Base-by-base conservation (phyloP, 2,329 filamentous ascomycete species). In the Neofusicoccum sp. region DNA sequence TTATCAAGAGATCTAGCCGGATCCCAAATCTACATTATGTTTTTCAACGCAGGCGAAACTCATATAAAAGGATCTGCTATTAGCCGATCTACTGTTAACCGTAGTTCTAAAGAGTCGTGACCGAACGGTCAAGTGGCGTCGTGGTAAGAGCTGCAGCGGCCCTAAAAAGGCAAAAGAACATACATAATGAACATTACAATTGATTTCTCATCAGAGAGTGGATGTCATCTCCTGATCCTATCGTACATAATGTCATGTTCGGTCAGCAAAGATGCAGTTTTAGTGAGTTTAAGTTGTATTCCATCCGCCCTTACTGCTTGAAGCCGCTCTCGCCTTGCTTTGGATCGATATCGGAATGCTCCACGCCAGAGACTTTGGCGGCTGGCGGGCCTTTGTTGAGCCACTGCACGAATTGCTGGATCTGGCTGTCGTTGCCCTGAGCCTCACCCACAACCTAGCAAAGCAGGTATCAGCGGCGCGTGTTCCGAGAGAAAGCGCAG, bases 381-480 rank as follows among this genome's bases (percentile, higher is more conserved):
- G 86, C 82, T 1, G 82, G 79, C 0, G 93, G 93, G 0, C 94
- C 94, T 59, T 86, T 84, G 70, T 92, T 84, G 50, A 97, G 79
- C 66, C 92, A 87, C 68, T 89, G 86, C 39, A 96, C 78, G 67
- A 97, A 89, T 62, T 87, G 84, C 59, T 87, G 77, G 31, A 98
- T 74, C 2, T 83, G 77, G 0, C 86, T 83, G 1, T 87, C 82
- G 1, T 85, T 81, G 34, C 92, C 93, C 74, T 98, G 94, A 4
- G 89, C 93, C 78, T 97, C 93, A 31, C 94, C 94, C 72, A 92
- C 87, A 50, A 98, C 93, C 92, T 97, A 2, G 67, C 4, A n/a
- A 29, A 45, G 28, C 6, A n/a, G 6, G 2, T 7, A 22, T 52
- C n/a, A 56, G 37, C 62, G 47, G 34, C 50, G 33, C 29, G 12